Evolutionary conservation across 257 asterid species (phyloP), one percentile per base, ranked within the genome.

Genomic region (Ilex aquifolium): DNA sequence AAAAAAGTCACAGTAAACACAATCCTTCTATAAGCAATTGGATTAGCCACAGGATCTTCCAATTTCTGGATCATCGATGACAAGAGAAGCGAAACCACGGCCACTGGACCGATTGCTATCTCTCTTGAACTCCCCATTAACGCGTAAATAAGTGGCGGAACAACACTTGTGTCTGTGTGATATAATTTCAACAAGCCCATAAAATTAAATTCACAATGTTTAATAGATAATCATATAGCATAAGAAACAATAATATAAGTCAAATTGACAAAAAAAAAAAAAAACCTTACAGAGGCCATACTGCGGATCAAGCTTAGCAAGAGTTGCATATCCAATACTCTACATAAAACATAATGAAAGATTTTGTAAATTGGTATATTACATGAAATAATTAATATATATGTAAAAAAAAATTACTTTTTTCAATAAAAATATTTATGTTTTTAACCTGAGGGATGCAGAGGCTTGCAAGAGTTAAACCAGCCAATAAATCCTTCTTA

Each of bases 1-100:
- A 83, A 70, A 65, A 88, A 76, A 1, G 96, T 85, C 0, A 86
- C 96, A 3, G 92, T 88, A 65, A 88, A 75, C 65, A 85, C 92
- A 40, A 88, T 84, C 21, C 82, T 77, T 59, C 76, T 73, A 59
- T 85, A 88, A 42, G 77, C 83, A 4, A 58, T 70, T 3, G 91
- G 86, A 65, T 82, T 82, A 13, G 4, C 49, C 4, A 10, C 50
- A 21, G 78, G 80, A 74, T 78, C 78, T 36, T 74, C 73, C 7
- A 70, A 27, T 50, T 74, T 56, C 57, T 60, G 76, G 58, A 78
- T 51, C 80, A 78, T 71, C 57, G 76, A 56, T 5, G 80, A 67
- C 30, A 78, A 57, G 50, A 78, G 75, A 21, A 78, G 68, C 10
- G 83, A 78, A 46, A 78, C 80, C 54, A 78, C 83, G 15, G 80